A percentile compares a stretch with the other conserved stretches of the same genome.
Conservation (phyloP, 2,329 filamentous ascomycete genomes). For the Aschersonia sp. region DNA sequence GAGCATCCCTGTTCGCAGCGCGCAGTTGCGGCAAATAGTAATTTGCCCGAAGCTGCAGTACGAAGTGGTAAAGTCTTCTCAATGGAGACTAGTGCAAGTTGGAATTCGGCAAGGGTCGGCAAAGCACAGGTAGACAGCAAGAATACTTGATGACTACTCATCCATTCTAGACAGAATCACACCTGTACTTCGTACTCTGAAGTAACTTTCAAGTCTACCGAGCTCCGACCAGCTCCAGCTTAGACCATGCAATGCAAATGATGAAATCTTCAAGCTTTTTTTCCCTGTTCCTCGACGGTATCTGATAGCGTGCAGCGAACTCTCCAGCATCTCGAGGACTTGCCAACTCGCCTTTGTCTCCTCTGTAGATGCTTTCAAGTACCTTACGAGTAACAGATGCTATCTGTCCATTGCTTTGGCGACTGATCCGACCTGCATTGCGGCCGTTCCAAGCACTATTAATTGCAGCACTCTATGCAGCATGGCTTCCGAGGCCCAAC, state of each 20-base stretch:
- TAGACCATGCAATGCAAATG: constrained; percentile 12
- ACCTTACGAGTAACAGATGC: neutral
- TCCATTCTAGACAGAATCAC: too few species aligned
- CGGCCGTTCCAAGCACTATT: neutral
- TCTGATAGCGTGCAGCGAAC: too few species aligned
- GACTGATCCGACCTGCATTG: neutral
- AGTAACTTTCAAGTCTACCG: too few species aligned
- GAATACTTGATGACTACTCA: too few species aligned
- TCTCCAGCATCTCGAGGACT: neutral
- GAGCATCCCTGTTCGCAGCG: too few species aligned
- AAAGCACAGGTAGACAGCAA: too few species aligned
- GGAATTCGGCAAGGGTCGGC: too few species aligned
- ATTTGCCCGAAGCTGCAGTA: too few species aligned
- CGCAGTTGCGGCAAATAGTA: too few species aligned
- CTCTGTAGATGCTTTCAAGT: neutral
- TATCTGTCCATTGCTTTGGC: neutral
- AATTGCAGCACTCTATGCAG: neutral
- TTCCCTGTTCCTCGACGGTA: neutral
- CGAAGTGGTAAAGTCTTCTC: too few species aligned
- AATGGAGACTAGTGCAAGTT: too few species aligned
- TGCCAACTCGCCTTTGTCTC: neutral
- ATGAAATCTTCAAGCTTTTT: constrained; percentile 13
- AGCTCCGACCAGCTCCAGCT: neutral
- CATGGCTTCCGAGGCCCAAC: neutral
- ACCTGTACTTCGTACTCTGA: too few species aligned